phyloP scores from a whole-genome alignment of 306 rosid genomes.

The barrel medic (Medicago truncatula) region MtrunA17r5.0-ANR NC_053046.1:395001-395500 shows the following conservation, averaged over 20 bases:
- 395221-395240: slow-evolving; percentile 24
- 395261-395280: slow-evolving; percentile 47
- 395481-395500: neutral
- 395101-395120: too few species aligned
- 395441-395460: neutral
- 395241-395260: slow-evolving; percentile 48
- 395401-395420: neutral
- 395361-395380: neutral
- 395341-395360: slow-evolving; percentile 21
- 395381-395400: too few species aligned
- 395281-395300: slow-evolving; percentile 61
- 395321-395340: slow-evolving; percentile 48
- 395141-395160: neutral
- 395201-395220: neutral
- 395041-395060: neutral
- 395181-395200: neutral
- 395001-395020: neutral
- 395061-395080: neutral
- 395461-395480: neutral
- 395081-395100: neutral
- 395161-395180: too few species aligned
- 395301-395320: slow-evolving; percentile 54
- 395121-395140: too few species aligned
- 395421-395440: neutral
- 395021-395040: neutral